Percentiles rank a stretch among this genome's conserved stretches.
Evolutionary conservation across 208 protist species (phyloP).

Genomic region (Wallacemonas sp.): DNA sequence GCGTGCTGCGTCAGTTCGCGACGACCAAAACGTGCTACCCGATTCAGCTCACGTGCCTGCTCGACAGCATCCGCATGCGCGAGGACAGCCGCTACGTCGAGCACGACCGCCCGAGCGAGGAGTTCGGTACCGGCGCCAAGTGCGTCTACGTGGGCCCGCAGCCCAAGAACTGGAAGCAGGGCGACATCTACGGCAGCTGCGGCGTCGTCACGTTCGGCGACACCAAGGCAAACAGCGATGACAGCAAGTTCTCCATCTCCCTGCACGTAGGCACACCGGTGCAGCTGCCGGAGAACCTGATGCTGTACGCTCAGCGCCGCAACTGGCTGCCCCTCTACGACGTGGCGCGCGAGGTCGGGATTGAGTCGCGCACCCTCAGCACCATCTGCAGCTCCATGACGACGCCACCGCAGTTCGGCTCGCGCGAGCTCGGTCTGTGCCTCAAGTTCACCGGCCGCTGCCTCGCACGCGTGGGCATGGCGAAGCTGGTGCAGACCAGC

Average conservation of each 20-base stretch:
- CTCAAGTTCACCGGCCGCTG: slow-evolving; percentile 70
- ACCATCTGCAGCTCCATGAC: slow-evolving; percentile 74
- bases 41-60: slow-evolving; percentile 46
- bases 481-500: slow-evolving; percentile 65
- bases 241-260: slow-evolving; percentile 37
- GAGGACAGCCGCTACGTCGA: slow-evolving; percentile 78
- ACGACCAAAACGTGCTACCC: slow-evolving; percentile 83
- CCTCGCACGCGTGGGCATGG: slow-evolving; percentile 79
- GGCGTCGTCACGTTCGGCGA: slow-evolving; percentile 41
- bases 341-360: slow-evolving; percentile 45
- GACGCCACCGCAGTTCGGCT: slow-evolving; percentile 77
- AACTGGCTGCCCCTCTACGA: slow-evolving; percentile 82
- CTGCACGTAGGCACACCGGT: slow-evolving; percentile 43
- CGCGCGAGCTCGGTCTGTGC: slow-evolving; percentile 83
- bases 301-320: slow-evolving; percentile 41
- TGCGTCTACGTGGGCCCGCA: slow-evolving; percentile 79
- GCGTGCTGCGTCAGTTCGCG: slow-evolving; percentile 67
- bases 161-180: slow-evolving; percentile 50
- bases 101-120: slow-evolving; percentile 57
- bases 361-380: slow-evolving; percentile 53
- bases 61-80: slow-evolving; percentile 65
- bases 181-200: slow-evolving; percentile 48
- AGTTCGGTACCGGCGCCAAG: slow-evolving; percentile 48
- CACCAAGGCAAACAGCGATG: slow-evolving; percentile 25
- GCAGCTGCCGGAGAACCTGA: slow-evolving; percentile 48